Base-by-base conservation (phyloP, 306 rosid genomes). In the Castanea sativa region DNA sequence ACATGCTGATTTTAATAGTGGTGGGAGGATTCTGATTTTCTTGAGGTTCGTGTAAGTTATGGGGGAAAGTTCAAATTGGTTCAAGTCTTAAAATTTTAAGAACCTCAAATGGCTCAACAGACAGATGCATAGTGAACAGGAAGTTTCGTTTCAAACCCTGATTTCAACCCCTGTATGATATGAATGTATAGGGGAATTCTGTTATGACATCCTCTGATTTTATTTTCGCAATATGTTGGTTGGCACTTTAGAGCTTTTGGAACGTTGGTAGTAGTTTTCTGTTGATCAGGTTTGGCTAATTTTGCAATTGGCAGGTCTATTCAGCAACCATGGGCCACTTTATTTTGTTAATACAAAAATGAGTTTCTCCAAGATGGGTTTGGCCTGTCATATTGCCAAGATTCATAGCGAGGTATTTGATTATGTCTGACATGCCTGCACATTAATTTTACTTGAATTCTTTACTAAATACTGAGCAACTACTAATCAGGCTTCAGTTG, bases 271-370 rank as follows among this genome's bases (percentile, higher is more conserved):
- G 21, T 82, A 27, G 69, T 10, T 35, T 29, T 43, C 32, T 83
- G 81, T 75, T 69, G 57, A n/a, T 61, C 71, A 70, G 80, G 76
- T 30, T 43, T 69, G 69, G 73, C 45, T 57, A 19, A 7, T 58
- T 79, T 67, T 76, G 71, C 68, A n/a, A 76, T 84, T 64, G 78
- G 72, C 90, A 91, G 99, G 99, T 65, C 94, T 91, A 84, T 93
- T 96, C 86, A 96, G 99, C 87, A 96, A 91, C 82, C 98, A 96
- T 77, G 98, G 99, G 70, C 98, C 99, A 73, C 96, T 96, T 55
- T 96, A 93, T 83, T 96, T 96, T 75, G 94, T 93, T 68, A 88
- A 82, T 80, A 89, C 99, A 20, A 93, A 96, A 85, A 82, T 43
- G 74, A 71, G 93, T 75, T 89, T 96, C 84, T 96, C 98, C 81